phyloP scores from a whole-genome alignment of 2,329 filamentous ascomycete species.

The Exophiala bonariae region DNA sequence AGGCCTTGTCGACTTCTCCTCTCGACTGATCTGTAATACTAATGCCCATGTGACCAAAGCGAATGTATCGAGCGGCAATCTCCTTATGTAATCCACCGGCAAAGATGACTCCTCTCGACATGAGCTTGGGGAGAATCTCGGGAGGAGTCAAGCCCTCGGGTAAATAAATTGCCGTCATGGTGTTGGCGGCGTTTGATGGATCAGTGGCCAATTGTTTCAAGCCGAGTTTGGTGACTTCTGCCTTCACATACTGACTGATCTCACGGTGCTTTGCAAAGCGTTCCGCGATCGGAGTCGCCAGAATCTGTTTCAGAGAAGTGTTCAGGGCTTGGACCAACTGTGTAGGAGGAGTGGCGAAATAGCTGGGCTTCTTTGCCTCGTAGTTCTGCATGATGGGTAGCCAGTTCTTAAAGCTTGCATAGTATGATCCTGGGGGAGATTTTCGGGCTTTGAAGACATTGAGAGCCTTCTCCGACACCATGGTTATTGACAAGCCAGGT shows the following conservation, averaged over 20 bases:
- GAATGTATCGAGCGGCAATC: conserved; percentile 88
- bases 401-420: conserved; percentile 97
- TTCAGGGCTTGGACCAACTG: conserved; percentile 92
- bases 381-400: conserved; percentile 98
- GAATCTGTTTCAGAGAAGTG: conserved; percentile 82
- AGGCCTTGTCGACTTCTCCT: conserved; percentile 79
- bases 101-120: conserved; percentile 88
- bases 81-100: conserved; percentile 95
- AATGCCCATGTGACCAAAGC: conserved; percentile 97
- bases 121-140: conserved; percentile 79
- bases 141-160: conserved; percentile 79
- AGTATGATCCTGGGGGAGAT: conserved; percentile 82
- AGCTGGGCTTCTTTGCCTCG: conserved; percentile 94
- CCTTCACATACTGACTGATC: conserved; percentile 82
- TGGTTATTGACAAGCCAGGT: conserved; percentile 88
- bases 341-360: conserved; percentile 95
- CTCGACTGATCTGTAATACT: conserved; percentile 79
- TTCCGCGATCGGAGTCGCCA: conserved; percentile 74
- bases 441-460: conserved; percentile 77
- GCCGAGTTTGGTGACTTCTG: conserved; percentile 74
- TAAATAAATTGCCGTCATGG: conserved; percentile 97
- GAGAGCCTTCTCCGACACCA: conserved; percentile 88
- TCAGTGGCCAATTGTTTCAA: conserved; percentile 83
- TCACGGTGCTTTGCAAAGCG: conserved; percentile 80
- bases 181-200: conserved; percentile 88